These are phyloP conservation scores for Verticillium nubilum DNA, from an alignment of 2,329 filamentous ascomycete genomes.

Conservation along the genomic window DNA sequence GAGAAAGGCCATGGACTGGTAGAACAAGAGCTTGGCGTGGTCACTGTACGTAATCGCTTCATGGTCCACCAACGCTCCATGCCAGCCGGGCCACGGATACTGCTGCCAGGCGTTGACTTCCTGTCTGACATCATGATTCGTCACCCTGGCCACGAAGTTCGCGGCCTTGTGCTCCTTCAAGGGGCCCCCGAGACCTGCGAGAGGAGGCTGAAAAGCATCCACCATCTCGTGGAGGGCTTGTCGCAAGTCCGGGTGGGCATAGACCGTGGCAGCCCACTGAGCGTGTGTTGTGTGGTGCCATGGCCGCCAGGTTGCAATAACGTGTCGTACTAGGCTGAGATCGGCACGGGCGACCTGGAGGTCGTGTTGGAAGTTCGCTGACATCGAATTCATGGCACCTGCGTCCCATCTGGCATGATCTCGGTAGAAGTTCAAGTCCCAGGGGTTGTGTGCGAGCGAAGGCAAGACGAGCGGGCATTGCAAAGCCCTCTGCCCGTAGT, in stretches of 20 bases:
- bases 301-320: neutral
- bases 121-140: neutral
- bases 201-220: neutral
- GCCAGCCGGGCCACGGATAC: neutral
- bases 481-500: neutral
- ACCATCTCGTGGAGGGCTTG: neutral
- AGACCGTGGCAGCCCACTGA: neutral
- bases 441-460: no score
- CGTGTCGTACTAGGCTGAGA: neutral
- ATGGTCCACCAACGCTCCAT: neutral
- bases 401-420: neutral
- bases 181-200: no score
- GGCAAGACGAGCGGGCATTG: neutral
- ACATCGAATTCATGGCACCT: neutral
- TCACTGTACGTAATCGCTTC: neutral
- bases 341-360: neutral
- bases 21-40: constrained; percentile 4
- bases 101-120: neutral
- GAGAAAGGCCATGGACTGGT: constrained; percentile 3
- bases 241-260: neutral
- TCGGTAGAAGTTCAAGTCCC: neutral
- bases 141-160: neutral
- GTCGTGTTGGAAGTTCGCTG: neutral
- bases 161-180: neutral
- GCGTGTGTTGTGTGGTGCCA: neutral